These are phyloP conservation scores for Trichosanthes cucumerina DNA, from an alignment of 306 rosid species.

Conservation along the genomic window DNA sequence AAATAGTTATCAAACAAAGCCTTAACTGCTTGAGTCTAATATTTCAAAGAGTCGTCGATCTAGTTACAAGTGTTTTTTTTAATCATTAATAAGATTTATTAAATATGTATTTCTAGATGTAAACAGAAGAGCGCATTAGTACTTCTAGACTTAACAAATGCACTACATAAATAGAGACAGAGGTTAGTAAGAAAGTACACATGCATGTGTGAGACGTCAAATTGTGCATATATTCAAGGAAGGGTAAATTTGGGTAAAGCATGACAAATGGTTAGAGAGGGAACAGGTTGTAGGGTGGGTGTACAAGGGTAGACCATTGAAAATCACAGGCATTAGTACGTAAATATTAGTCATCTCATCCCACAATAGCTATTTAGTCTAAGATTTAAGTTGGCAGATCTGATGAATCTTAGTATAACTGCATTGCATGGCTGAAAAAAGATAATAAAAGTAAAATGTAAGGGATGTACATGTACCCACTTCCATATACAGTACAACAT, in stretches of 20 bases:
- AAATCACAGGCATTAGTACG: neutral
- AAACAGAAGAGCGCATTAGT: neutral
- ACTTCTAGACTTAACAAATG: neutral
- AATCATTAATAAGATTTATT: no score
- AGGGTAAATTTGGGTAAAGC: no score
- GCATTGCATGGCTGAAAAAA: neutral
- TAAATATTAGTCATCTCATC: neutral
- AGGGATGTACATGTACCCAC: conserved; percentile 46
- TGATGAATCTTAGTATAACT: neutral
- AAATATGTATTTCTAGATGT: neutral
- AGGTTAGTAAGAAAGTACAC: neutral
- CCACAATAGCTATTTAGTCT: neutral
- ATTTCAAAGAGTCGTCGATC: neutral
- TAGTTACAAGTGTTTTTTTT: neutral
- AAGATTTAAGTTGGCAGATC: neutral
- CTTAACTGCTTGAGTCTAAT: neutral
- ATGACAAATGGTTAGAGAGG: no score
- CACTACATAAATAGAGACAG: neutral
- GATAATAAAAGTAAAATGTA: conserved; percentile 15
- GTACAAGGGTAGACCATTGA: neutral
- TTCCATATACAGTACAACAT: conserved; percentile 86
- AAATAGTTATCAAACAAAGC: no score
- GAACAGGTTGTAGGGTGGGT: neutral
- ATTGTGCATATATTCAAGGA: no score
- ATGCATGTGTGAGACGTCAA: neutral